These are phyloP conservation scores for Cordyceps pruinosa DNA, from an alignment of 2,329 filamentous ascomycete species.

Conservation along the genomic window DNA sequence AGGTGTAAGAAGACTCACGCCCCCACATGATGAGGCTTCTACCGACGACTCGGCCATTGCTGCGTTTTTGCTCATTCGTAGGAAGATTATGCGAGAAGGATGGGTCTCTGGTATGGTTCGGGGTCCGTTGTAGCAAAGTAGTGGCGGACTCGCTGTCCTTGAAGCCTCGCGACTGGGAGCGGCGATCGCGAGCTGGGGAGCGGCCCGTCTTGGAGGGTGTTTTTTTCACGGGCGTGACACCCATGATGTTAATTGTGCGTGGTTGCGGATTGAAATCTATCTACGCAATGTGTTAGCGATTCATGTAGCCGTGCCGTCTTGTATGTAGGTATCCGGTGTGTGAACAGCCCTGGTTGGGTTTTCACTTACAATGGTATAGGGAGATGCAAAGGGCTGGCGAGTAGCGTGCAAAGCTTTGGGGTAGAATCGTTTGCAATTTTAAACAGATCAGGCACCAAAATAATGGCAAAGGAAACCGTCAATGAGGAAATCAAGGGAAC, in stretches of 20 bases:
- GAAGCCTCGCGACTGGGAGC: constrained; percentile 11
- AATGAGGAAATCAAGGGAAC: not conserved
- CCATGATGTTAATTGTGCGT: constrained; percentile 11
- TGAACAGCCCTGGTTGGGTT: not conserved
- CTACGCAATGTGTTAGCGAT: not conserved
- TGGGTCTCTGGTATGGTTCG: not conserved
- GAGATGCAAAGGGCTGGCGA: not conserved
- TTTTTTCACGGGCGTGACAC: constrained; percentile 14
- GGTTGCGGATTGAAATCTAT: no score
- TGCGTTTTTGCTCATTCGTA: constrained; percentile 18
- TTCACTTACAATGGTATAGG: not conserved
- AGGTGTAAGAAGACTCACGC: constrained; percentile 28
- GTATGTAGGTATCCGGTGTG: not conserved
- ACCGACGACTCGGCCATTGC: constrained; percentile 26
- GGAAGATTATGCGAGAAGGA: constrained; percentile 7
- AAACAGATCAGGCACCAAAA: no score
- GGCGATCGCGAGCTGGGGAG: constrained; percentile 14
- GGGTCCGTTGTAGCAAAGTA: not conserved
- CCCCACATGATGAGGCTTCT: constrained; percentile 36
- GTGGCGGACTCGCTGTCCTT: constrained; percentile 8
- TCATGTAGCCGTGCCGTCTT: not conserved
- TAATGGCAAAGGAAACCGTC: no score
- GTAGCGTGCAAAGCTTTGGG: not conserved
- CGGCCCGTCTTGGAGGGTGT: constrained; percentile 16
- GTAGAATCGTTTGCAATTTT: no score